Percentiles rank a stretch among this genome's conserved stretches.
Evolutionary conservation across 169 alveolate species (phyloP).

Genomic region (Amoebophrya sp.): DNA sequence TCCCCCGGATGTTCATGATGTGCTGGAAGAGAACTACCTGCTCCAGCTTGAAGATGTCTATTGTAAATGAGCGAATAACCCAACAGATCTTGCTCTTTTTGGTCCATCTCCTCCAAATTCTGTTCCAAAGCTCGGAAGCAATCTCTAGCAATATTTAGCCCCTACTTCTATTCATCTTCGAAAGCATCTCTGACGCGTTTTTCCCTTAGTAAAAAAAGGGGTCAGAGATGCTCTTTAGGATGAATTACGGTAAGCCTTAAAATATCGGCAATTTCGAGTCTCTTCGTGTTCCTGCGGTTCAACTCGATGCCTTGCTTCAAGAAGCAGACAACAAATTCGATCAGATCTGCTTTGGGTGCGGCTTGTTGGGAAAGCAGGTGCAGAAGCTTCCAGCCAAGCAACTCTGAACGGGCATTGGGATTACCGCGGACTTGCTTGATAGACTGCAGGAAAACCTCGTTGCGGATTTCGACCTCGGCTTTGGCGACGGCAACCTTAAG

Average conservation of each 20-base stretch:
- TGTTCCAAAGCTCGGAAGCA: neutral
- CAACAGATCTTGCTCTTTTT: neutral
- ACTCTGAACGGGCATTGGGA: neutral
- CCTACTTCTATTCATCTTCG: too few relatives aligned
- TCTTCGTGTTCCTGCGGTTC: neutral
- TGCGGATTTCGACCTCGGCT: neutral
- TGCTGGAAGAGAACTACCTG: too few relatives aligned
- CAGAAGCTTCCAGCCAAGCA: neutral
- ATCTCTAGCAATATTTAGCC: neutral
- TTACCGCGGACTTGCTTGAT: neutral
- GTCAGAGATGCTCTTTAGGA: too few relatives aligned
- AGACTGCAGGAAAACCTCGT: neutral
- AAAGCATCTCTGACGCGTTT: too few relatives aligned
- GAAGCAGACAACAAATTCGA: neutral
- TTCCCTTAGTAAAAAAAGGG: too few relatives aligned
- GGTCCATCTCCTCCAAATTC: neutral
- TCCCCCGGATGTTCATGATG: neutral
- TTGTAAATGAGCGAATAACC: too few relatives aligned
- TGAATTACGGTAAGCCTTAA: too few relatives aligned
- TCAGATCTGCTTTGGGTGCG: neutral
- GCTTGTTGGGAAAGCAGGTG: neutral
- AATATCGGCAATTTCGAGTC: neutral
- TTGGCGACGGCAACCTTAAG: neutral
- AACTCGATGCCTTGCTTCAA: neutral
- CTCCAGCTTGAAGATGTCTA: too few relatives aligned